A percentile compares a stretch with the other conserved stretches of the same genome.
Evolutionary conservation across 129 eudicot species (phyloP).

Genomic region (Glebionis coronaria): DNA sequence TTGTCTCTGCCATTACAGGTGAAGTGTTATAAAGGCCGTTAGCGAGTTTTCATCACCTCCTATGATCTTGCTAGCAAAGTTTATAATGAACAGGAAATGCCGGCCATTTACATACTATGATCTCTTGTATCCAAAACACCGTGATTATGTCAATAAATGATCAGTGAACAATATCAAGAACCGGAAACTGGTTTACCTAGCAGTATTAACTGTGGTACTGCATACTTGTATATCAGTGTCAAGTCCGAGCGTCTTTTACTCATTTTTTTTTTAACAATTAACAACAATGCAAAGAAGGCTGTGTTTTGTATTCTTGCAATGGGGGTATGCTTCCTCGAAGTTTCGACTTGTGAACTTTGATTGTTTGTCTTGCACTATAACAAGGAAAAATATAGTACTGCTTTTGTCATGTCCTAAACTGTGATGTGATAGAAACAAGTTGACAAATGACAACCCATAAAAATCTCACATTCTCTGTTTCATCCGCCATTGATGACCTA

Average conservation of each 20-base stretch:
- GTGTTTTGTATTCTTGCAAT: background rate
- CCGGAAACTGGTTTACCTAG: background rate
- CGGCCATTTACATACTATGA: background rate
- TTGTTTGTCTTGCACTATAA: conserved; percentile 19
- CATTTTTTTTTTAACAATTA: too few relatives aligned
- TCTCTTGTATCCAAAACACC: background rate
- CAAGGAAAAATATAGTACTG: background rate
- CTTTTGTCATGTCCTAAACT: background rate
- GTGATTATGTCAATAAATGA: background rate
- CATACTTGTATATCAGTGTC: too few relatives aligned
- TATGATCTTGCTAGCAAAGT: too few relatives aligned
- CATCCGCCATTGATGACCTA: conserved; percentile 5
- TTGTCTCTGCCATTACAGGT: too few relatives aligned
- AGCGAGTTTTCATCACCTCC: too few relatives aligned
- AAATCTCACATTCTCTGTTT: conserved; percentile 14
- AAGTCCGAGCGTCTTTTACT: too few relatives aligned
- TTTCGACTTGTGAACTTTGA: conserved; percentile 7
- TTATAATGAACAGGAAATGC: background rate
- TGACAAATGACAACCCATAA: background rate
- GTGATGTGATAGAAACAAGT: background rate
- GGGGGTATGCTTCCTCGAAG: conserved; percentile 15
- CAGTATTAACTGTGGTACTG: background rate
- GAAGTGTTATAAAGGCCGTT: too few relatives aligned
- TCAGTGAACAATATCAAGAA: background rate
- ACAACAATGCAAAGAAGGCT: background rate